phyloP scores from a whole-genome alignment of 805 yeast genomes.

The Metschnikowia peoriensis region DNA sequence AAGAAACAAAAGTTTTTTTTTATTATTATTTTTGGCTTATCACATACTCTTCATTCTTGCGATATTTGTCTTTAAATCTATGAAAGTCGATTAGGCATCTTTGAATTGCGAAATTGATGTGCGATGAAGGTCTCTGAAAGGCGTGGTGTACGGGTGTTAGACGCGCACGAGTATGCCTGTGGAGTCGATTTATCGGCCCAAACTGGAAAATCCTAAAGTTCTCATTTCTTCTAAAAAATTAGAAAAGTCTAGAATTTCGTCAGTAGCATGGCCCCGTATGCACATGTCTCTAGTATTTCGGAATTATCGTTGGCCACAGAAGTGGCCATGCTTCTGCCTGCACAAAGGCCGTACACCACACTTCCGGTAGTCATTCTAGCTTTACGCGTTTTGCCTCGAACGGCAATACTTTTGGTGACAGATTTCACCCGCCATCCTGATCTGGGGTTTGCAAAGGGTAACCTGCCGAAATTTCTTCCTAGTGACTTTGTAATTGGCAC shows the following conservation, averaged over 20 bases:
- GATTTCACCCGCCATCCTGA: slow-evolving; percentile 16
- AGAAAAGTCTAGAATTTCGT: no score
- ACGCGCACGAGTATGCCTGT: not conserved
- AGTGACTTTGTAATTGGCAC: slow-evolving; percentile 6
- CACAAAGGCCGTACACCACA: not conserved
- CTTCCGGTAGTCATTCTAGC: slow-evolving; percentile 18
- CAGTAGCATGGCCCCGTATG: not conserved
- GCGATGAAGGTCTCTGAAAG: no score
- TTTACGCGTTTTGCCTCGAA: slow-evolving; percentile 1
- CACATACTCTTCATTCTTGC: slow-evolving; percentile 5
- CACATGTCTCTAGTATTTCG: not conserved
- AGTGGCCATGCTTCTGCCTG: not conserved
- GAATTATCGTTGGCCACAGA: not conserved
- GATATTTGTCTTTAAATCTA: not conserved
- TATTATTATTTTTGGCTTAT: not conserved
- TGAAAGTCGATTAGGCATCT: not conserved
- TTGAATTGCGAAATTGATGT: not conserved
- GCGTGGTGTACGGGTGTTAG: not conserved
- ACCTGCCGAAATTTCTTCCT: slow-evolving; percentile 9
- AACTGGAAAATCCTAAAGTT: no score
- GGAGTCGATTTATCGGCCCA: no score
- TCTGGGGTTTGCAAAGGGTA: slow-evolving; percentile 7
- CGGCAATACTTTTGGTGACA: slow-evolving; percentile 17
- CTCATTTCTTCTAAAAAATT: no score
- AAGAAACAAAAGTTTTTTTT: not conserved